A percentile compares a stretch with the other conserved stretches of the same genome.
phyloP scores from a whole-genome alignment of 257 asterid species.

The Dorcoceras hygrometricum region DNA sequence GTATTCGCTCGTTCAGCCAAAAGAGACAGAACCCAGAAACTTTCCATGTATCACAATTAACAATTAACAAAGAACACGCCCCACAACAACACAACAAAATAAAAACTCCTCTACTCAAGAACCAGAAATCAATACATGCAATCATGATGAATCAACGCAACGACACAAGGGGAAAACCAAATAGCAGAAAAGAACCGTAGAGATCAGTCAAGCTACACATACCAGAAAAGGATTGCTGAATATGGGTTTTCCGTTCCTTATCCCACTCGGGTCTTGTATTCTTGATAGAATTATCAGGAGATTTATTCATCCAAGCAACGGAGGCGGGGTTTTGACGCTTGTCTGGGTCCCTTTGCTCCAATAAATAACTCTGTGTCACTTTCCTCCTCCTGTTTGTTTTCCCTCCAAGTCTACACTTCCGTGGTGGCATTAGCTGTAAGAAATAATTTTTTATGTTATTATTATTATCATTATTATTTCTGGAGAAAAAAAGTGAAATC shows the following conservation, averaged over 20 bases:
- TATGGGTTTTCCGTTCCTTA: background rate
- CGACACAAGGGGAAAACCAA: background rate
- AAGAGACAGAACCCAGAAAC: background rate
- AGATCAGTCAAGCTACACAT: background rate
- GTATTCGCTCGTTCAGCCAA: background rate
- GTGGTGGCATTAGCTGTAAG: background rate
- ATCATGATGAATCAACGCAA: background rate
- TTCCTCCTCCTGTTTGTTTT: background rate
- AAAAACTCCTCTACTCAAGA: background rate
- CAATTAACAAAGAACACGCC: background rate
- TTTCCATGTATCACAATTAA: background rate
- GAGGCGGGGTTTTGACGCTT: slow-evolving; percentile 10
- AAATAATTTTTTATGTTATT: too few species aligned
- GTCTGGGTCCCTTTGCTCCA: slow-evolving; percentile 13
- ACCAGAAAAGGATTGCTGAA: background rate
- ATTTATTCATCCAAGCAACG: slow-evolving; percentile 3
- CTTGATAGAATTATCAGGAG: background rate
- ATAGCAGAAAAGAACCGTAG: background rate
- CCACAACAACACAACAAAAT: background rate
- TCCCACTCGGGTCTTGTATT: background rate
- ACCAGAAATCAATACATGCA: background rate
- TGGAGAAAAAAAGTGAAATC: too few species aligned
- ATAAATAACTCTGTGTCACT: too few species aligned
- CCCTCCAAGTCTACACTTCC: background rate
- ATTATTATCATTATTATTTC: too few species aligned